Evolutionary conservation across 208 protist genomes (phyloP).

Genomic region (Strigomonas culicis): DNA sequence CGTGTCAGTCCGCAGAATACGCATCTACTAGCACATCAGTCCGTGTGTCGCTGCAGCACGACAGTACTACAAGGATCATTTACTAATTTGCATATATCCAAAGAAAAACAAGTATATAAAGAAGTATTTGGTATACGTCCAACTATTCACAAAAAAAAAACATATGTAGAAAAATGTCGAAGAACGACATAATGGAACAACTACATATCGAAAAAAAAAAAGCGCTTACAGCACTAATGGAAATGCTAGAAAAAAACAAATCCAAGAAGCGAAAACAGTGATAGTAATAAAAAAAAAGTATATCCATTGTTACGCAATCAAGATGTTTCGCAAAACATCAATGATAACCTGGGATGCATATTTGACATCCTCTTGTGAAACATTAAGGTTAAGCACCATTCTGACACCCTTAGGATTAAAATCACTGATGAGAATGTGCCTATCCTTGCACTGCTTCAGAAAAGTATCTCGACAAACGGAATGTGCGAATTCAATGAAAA

Average conservation of each 20-base stretch:
- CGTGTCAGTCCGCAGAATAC: too few relatives aligned
- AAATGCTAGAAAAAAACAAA: not conserved
- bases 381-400: conserved; percentile 3
- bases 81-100: too few relatives aligned
- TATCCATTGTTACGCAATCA: not conserved
- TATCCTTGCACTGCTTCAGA: not conserved
- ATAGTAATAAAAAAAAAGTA: not conserved
- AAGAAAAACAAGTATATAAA: not conserved
- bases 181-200: not conserved
- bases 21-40: too few relatives aligned
- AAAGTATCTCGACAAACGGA: not conserved
- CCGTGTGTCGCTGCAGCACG: too few relatives aligned
- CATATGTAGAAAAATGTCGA: not conserved
- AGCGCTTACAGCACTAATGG: not conserved
- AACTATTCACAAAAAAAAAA: not conserved
- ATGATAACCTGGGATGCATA: not conserved
- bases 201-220: not conserved
- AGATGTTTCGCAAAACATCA: not conserved
- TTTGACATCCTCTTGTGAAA: not conserved
- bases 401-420: not conserved
- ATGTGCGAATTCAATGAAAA: not conserved
- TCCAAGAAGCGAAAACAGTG: not conserved
- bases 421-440: not conserved
- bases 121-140: not conserved
- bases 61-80: too few relatives aligned